These are phyloP conservation scores for Fusarium beomiforme DNA, from an alignment of 2,329 filamentous ascomycete species.

Conservation along the genomic window DNA sequence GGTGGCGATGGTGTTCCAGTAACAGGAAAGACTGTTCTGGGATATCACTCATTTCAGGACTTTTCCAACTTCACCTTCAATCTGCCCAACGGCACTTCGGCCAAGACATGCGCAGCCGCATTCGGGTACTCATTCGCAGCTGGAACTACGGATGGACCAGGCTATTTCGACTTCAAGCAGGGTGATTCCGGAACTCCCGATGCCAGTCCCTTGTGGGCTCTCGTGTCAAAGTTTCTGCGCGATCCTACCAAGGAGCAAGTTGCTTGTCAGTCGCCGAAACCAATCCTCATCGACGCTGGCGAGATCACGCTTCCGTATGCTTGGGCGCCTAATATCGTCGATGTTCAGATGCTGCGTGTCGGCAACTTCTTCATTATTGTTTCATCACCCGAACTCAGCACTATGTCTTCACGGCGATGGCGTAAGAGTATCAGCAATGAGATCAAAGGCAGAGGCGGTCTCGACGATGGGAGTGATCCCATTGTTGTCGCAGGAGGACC, in stretches of 20 bases:
- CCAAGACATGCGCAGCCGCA: background rate
- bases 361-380: slow-evolving; percentile 12
- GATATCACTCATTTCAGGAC: slow-evolving; percentile 2
- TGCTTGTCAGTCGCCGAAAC: background rate
- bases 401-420: slow-evolving; percentile 12
- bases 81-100: background rate
- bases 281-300: background rate
- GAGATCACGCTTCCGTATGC: background rate
- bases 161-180: slow-evolving; percentile 13
- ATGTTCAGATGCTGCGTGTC: slow-evolving; percentile 5
- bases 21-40: background rate
- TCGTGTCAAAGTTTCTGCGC: slow-evolving; percentile 5
- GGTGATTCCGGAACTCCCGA: background rate
- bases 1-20: background rate
- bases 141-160: slow-evolving; percentile 5
- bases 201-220: background rate
- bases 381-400: background rate
- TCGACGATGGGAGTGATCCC: background rate
- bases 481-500: slow-evolving; percentile 11
- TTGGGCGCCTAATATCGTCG: slow-evolving; percentile 7
- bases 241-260: slow-evolving; percentile 4
- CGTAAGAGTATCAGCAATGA: background rate
- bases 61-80: background rate
- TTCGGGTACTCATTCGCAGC: background rate
- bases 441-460: background rate